phyloP scores from a whole-genome alignment of 2,329 filamentous ascomycete species.

The Magnaporthales sp. region DNA sequence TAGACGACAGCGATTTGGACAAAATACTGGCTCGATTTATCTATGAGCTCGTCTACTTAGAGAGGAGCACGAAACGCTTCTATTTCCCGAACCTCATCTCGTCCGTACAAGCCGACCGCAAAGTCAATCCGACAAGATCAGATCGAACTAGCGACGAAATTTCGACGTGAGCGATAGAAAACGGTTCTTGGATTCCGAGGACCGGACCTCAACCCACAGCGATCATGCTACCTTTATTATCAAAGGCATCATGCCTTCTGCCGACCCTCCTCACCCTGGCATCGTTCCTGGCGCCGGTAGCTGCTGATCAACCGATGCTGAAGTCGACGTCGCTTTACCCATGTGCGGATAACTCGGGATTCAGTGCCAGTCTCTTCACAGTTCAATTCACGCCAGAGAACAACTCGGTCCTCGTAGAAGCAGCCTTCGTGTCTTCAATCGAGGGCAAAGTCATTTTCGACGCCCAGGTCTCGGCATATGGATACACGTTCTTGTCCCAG shows the following conservation, averaged over 20 bases:
- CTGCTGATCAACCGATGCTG: conserved; percentile 28
- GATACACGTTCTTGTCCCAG: conserved; percentile 53
- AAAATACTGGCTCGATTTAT: no score
- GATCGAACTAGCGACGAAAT: not conserved
- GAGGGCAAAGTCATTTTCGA: conserved; percentile 65
- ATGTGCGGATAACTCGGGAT: conserved; percentile 68
- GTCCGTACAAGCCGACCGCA: not conserved
- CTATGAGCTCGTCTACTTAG: not conserved
- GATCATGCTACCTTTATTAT: conserved; percentile 19
- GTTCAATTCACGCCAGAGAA: conserved; percentile 62
- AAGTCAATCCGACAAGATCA: not conserved
- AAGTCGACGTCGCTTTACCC: conserved; percentile 56
- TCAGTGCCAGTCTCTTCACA: conserved; percentile 73
- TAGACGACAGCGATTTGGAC: not conserved
- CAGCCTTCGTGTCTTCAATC: conserved; percentile 66
- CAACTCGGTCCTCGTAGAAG: conserved; percentile 54
- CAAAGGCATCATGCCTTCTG: conserved; percentile 35
- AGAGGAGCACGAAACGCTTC: not conserved
- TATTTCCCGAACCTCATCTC: not conserved
- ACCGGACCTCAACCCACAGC: not conserved
- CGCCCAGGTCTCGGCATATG: conserved; percentile 64
- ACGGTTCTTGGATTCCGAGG: not conserved
- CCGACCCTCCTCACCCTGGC: conserved; percentile 24
- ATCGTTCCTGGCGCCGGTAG: conserved; percentile 13
- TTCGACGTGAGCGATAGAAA: not conserved